phyloP scores from a whole-genome alignment of 2,329 filamentous ascomycete genomes.

The Sporothrix mexicana region DNA sequence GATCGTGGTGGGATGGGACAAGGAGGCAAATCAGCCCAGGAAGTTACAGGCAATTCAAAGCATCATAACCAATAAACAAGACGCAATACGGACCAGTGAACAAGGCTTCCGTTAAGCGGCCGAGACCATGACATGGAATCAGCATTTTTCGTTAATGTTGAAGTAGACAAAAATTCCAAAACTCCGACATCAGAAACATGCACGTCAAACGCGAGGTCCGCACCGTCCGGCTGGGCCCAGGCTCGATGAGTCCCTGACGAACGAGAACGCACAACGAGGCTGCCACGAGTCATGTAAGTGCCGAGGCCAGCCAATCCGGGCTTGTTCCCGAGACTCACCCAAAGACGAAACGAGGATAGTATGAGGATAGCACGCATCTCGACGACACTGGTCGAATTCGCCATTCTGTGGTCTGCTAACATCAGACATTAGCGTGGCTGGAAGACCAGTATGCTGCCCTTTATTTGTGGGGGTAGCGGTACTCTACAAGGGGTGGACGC shows the following conservation, averaged over 20 bases:
- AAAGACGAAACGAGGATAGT: too few species aligned
- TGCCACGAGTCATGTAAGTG: constrained; percentile 23
- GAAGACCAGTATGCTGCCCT: too few species aligned
- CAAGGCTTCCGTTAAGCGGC: background rate
- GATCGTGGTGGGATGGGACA: too few species aligned
- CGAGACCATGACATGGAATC: background rate
- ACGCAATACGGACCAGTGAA: background rate
- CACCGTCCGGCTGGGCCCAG: constrained; percentile 1
- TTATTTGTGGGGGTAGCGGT: background rate
- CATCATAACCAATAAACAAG: constrained; percentile 19
- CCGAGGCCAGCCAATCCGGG: background rate
- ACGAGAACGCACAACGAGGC: background rate
- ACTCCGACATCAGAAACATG: background rate
- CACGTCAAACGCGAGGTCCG: background rate
- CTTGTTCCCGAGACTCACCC: too few species aligned
- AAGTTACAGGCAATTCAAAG: background rate
- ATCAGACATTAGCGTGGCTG: constrained; percentile 25
- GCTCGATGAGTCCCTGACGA: too few species aligned
- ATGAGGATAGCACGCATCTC: background rate
- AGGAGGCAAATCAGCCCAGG: too few species aligned
- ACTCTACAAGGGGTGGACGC: too few species aligned
- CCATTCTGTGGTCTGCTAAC: constrained; percentile 20
- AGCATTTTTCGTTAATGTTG: too few species aligned
- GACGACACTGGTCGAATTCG: constrained; percentile 5
- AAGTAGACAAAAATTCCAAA: background rate